A percentile compares a stretch with the other conserved stretches of the same genome.
phyloP scores from a whole-genome alignment of 2,329 filamentous ascomycete genomes.

The Fusarium sp. region DNA sequence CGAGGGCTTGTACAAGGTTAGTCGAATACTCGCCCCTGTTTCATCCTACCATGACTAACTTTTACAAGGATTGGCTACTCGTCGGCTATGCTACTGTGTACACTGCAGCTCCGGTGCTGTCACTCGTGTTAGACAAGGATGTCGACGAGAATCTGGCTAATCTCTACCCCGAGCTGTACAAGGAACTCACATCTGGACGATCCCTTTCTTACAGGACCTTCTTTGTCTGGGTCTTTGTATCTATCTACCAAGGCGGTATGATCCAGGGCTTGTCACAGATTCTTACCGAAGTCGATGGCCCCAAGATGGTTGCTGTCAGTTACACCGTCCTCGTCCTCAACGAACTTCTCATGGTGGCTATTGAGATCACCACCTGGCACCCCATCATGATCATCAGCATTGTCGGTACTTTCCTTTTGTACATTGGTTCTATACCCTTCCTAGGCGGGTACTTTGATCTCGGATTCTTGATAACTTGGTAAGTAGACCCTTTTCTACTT shows the following conservation, averaged over 20 bases:
- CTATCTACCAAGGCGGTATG: constrained; percentile 92
- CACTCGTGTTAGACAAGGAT: constrained; percentile 91
- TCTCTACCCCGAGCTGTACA: constrained; percentile 96
- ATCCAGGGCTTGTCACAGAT: constrained; percentile 96
- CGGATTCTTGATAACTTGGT: constrained; percentile 75
- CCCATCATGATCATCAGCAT: constrained; percentile 88
- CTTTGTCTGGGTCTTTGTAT: constrained; percentile 95
- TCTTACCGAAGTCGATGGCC: constrained; percentile 78
- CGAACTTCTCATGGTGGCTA: constrained; percentile 96
- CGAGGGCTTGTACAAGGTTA: constrained; percentile 84
- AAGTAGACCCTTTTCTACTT: constrained; percentile 45
- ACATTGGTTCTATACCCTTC: constrained; percentile 84
- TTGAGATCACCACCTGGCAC: constrained; percentile 97
- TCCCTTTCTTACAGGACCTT: constrained; percentile 93
- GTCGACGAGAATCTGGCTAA: constrained; percentile 94
- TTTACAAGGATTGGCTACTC: constrained; percentile 81
- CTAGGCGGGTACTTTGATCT: constrained; percentile 91
- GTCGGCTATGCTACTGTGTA: constrained; percentile 97
- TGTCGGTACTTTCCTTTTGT: constrained; percentile 83
- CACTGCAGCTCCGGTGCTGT: constrained; percentile 92
- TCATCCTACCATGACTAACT: constrained; percentile 32
- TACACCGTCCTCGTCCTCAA: constrained; percentile 94
- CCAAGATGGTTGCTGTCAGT: constrained; percentile 85
- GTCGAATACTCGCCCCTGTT: constrained; percentile 19
- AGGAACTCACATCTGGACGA: constrained; percentile 89